Conservation (phyloP, 2,329 filamentous ascomycete genomes). For the Chrysoporthe austroafricana region DNA sequence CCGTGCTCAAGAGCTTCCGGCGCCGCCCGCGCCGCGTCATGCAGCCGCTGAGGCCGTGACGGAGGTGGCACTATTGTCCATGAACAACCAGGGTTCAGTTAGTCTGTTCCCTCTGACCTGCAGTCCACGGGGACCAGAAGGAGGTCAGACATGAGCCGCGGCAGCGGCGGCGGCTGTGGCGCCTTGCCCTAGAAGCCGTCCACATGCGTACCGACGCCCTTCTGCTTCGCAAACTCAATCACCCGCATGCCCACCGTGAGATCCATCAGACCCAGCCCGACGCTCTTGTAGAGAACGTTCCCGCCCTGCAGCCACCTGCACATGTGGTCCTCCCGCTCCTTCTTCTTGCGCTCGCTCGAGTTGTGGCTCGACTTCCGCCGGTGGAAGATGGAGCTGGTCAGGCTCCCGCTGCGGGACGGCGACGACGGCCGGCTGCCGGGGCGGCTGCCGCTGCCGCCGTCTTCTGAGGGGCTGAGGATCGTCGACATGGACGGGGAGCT, state of each 20-base stretch:
- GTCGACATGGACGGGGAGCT: slow-evolving; percentile 44
- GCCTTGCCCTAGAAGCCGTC: slow-evolving; percentile 50
- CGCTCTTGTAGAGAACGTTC: slow-evolving; percentile 71
- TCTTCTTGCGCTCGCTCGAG: slow-evolving; percentile 38
- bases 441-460: slow-evolving; percentile 19
- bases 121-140: slow-evolving; percentile 5
- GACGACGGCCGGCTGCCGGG: slow-evolving; percentile 18
- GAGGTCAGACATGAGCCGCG: slow-evolving; percentile 21
- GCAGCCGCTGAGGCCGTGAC: no score
- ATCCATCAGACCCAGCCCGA: slow-evolving; percentile 70
- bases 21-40: no score
- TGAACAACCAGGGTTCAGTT: background rate
- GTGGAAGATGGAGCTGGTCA: slow-evolving; percentile 36
- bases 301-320: slow-evolving; percentile 61
- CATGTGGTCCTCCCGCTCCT: slow-evolving; percentile 54
- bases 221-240: slow-evolving; percentile 58
- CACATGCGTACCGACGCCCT: slow-evolving; percentile 57
- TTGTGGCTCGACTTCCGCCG: slow-evolving; percentile 38
- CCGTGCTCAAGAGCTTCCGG: no score
- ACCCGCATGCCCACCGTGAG: slow-evolving; percentile 64
- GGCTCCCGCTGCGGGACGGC: slow-evolving; percentile 33
- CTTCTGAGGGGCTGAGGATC: slow-evolving; percentile 38
- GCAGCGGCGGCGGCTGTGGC: slow-evolving; percentile 4
- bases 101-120: background rate
- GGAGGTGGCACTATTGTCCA: no score